These are phyloP conservation scores for Colletotrichum sublineola DNA, from an alignment of 2,329 filamentous ascomycete species.

Conservation along the genomic window DNA sequence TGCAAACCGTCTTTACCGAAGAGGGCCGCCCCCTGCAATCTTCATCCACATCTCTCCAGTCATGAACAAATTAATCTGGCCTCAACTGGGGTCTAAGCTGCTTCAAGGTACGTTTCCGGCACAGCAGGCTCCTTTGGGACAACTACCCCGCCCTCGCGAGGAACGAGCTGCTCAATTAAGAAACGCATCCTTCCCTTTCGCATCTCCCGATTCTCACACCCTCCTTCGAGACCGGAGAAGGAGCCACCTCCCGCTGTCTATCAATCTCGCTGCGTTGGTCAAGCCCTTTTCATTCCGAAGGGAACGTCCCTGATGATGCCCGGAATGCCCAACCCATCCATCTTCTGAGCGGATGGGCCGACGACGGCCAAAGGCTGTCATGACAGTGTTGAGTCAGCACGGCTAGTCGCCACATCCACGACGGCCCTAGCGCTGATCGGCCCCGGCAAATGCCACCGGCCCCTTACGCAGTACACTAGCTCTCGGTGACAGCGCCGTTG, in stretches of 20 bases:
- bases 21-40: conserved; percentile 41
- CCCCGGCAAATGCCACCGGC: conserved; percentile 31
- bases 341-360: conserved; percentile 25
- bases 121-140: conserved; percentile 53
- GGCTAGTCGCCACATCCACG: conserved; percentile 31
- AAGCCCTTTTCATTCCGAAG: conserved; percentile 4
- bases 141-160: conserved; percentile 53
- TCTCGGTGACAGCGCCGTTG: conserved; percentile 37
- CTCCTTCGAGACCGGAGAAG: conserved; percentile 28
- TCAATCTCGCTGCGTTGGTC: conserved; percentile 26
- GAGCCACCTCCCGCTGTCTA: conserved; percentile 12
- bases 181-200: conserved; percentile 44
- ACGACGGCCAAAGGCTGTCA: conserved; percentile 29
- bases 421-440: conserved; percentile 35
- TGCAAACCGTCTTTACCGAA: conserved; percentile 47
- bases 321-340: conserved; percentile 11
- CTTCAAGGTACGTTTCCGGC: conserved; percentile 54
- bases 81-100: conserved; percentile 47
- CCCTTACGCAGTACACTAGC: conserved; percentile 16
- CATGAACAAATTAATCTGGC: conserved; percentile 35
- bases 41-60: conserved; percentile 32
- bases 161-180: conserved; percentile 53
- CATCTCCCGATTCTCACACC: conserved; percentile 27
- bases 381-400: conserved; percentile 41
- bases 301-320: conserved; percentile 7